Evolutionary conservation across 2,329 filamentous ascomycete genomes (phyloP), one percentile per base, ranked within the genome.

Genomic region (Colletotrichum sp.): DNA sequence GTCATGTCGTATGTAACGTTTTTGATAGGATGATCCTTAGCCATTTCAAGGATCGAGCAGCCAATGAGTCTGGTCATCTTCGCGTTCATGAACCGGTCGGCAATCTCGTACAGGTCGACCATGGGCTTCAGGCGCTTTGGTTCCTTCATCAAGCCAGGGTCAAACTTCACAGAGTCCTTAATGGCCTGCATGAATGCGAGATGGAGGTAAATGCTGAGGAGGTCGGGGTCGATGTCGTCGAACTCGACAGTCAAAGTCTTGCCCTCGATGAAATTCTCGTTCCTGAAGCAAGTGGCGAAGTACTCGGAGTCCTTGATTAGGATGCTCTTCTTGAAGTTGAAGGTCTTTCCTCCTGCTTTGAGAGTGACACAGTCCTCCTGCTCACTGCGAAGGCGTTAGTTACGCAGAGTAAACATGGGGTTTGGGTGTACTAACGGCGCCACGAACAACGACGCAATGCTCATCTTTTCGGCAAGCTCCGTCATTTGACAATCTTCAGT

Each of bases 341-440:
- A 61, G 58, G 10, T 61, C 58, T 34, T 61, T 5, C 28, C 58
- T 30, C 58, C 30, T 5, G 28, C 28, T 6, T 61, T 61, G 10
- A 61, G 58, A 32, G 58, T 34, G 58, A 61, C 58, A 10, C 18
- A 6, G 18, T 61, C 58, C 5, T n/a, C 1, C 0, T 30, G 12
- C 5, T 61, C 28, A 0, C 58, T 61, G n/a, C 3, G 8, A 5
- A 0, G 2, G 1, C 18, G 18, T 61, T 8, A 61, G 56, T 61
- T 0, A n/a, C 0, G 39, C 39, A 27, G 28, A 34, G 25, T 22
- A 4, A 15, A 5, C 8, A 0, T 3, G 30, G 6, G 1, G 0
- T 4, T 3, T 30, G 8, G 28, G 18, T 61, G 56, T 18, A 30
- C 27, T 4, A 3, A 61, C 56, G 56, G 56, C 30, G 2, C 9